phyloP scores from a whole-genome alignment of 495 filamentous ascomycete genomes.

The Parachaetomium inaequale region DNA sequence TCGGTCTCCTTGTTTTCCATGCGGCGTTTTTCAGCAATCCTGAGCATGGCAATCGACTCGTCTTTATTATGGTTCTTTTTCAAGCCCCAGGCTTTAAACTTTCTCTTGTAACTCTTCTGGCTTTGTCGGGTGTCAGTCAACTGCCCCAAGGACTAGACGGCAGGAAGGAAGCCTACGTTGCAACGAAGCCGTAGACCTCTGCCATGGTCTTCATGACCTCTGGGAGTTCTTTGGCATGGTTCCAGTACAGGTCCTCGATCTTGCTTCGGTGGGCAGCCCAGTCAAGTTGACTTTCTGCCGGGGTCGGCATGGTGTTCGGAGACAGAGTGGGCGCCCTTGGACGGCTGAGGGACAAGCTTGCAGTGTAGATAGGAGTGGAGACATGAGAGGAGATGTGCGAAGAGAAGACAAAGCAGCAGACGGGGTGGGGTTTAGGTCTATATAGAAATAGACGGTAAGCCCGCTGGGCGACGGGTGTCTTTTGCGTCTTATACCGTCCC shows the following conservation, averaged over 20 bases:
- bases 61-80: conserved; percentile 28
- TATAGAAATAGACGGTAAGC: too few species aligned
- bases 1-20: conserved; percentile 18
- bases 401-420: neutral
- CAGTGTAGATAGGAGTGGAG: neutral
- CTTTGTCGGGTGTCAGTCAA: conserved; percentile 16
- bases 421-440: neutral
- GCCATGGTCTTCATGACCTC: conserved; percentile 29
- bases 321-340: too few species aligned
- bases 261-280: conserved; percentile 20
- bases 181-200: conserved; percentile 18
- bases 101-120: conserved; percentile 30
- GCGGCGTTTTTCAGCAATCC: conserved; percentile 21
- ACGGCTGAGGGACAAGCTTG: neutral
- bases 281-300: neutral
- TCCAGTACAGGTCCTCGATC: conserved; percentile 28
- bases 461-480: neutral
- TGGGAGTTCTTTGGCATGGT: conserved; percentile 12
- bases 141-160: neutral
- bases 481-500: neutral
- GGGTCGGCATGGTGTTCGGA: conserved; percentile 6
- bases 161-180: conserved; percentile 17
- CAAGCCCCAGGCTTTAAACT: conserved; percentile 27
- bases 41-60: conserved; percentile 27
- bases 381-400: neutral